Evolutionary conservation across 441 rosid genomes (phyloP), one percentile per base, ranked within the genome.

Genomic region (Arabidopsis hybrid): DNA sequence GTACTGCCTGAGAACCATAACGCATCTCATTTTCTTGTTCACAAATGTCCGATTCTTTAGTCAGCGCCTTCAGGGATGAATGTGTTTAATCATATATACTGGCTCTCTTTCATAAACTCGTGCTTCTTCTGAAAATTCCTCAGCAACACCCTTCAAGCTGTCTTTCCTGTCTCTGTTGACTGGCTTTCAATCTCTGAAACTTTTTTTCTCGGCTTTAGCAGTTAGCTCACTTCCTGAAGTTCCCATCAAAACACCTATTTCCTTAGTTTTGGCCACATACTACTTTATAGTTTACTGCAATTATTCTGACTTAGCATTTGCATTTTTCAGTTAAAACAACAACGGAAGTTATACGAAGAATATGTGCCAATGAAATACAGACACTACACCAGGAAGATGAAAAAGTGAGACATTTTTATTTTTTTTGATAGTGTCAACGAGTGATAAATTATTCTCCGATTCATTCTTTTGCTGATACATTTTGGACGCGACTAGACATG

Each of bases 301-400:
- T 38, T 8, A 8, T 16, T 63, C 26, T 70, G 71, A 76, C 47
- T 43, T 36, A 7, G 17, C 32, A 29, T 77, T 40, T 50, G 38
- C 50, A 8, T 26, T 74, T 81, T 81, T 67, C 93, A 91, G 97
- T 79, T 91, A 72, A 94, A 91, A 81, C 85, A 79, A 73, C 80
- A 81, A 80, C 88, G 78, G 58, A 89, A 89, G 73, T 78, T 90
- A 49, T 94, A 91, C 40, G 97, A 91, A 84, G 87, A 82, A 16
- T 87, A 91, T 75, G 97, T 94, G 58, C 98, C 98, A 13, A 83
- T 90, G 97, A 88, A 87, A 80, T 94, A 94, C 83, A 88, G 80
- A 80, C 85, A 83, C 80, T 94, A 94, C 79, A 65, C 84, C 78
- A 91, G 81, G 88, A 85, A 82, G 80, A 89, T 94, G 92, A 91